Percentiles rank a stretch among this genome's conserved stretches.
phyloP scores from a whole-genome alignment of 2,329 filamentous ascomycete genomes.

The Chrysoporthe puriensis region DNA sequence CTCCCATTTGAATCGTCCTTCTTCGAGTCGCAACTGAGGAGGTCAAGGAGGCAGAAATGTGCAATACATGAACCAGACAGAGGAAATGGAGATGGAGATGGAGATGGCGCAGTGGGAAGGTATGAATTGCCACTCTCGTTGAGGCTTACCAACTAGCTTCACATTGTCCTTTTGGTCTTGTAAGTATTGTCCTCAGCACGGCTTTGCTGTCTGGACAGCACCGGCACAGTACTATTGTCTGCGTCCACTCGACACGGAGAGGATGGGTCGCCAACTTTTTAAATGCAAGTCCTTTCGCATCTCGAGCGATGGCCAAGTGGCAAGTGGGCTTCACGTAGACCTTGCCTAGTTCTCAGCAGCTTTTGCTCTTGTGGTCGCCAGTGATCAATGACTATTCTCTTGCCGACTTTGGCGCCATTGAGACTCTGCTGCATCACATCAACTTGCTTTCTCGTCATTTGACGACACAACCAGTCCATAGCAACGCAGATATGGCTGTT shows the following conservation, averaged over 20 bases:
- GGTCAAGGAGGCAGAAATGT: neutral
- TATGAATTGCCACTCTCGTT: neutral
- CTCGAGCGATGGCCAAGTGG: neutral
- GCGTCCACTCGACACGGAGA: neutral
- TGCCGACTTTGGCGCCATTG: neutral
- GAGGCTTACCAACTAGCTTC: neutral
- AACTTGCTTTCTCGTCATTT: neutral
- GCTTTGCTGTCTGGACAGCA: neutral
- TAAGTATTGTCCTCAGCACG: neutral
- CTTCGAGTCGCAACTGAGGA: neutral
- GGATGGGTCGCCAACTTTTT: neutral
- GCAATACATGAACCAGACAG: neutral
- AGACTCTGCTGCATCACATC: neutral
- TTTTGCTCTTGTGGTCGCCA: no score
- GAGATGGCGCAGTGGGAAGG: neutral
- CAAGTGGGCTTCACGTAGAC: neutral
- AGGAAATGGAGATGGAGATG: neutral
- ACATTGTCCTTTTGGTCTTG: constrained; percentile 2
- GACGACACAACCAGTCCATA: neutral
- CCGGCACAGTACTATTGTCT: neutral
- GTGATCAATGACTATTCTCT: neutral
- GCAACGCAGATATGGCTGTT: neutral
- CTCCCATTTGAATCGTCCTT: neutral
- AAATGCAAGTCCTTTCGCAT: neutral
- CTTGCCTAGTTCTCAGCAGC: neutral